phyloP scores from a whole-genome alignment of 2,329 filamentous ascomycete species.

The Teratosphaeria viscida region DNA sequence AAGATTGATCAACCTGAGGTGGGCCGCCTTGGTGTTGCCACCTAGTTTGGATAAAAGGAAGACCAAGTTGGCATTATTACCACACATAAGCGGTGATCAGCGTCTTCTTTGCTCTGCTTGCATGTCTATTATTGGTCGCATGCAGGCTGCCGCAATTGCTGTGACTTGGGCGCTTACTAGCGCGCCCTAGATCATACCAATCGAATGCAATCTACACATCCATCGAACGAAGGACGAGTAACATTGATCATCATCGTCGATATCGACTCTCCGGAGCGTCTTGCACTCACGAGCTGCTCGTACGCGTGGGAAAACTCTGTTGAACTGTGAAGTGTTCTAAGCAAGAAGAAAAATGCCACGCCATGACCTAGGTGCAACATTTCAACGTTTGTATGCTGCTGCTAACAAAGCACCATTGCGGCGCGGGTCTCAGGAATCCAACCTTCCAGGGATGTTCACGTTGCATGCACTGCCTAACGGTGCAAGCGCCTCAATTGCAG shows the following conservation, averaged over 20 bases:
- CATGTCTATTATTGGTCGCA: not conserved
- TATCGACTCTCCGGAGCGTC: not conserved
- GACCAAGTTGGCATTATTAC: not conserved
- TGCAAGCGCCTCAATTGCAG: not conserved
- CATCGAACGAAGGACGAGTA: not conserved
- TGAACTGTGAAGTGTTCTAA: not conserved
- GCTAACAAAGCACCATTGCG: not conserved
- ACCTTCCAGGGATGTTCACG: not conserved
- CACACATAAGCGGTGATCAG: not conserved
- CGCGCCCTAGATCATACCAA: not conserved
- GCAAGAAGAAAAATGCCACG: not conserved
- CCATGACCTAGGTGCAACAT: not conserved
- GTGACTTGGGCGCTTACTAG: not conserved
- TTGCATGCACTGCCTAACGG: not conserved
- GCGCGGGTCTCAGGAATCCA: not conserved
- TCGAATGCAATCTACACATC: not conserved
- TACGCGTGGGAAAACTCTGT: not conserved
- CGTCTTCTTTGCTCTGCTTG: not conserved
- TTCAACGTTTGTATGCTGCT: not conserved
- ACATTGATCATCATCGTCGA: not conserved
- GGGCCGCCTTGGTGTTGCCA: not conserved
- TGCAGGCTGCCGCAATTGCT: not conserved
- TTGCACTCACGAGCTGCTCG: not conserved
- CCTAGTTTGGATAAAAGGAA: not conserved
- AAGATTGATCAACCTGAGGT: no score